phyloP scores from a whole-genome alignment of 2,329 filamentous ascomycete species.

The Ophiostoma triangulosporum region DNA sequence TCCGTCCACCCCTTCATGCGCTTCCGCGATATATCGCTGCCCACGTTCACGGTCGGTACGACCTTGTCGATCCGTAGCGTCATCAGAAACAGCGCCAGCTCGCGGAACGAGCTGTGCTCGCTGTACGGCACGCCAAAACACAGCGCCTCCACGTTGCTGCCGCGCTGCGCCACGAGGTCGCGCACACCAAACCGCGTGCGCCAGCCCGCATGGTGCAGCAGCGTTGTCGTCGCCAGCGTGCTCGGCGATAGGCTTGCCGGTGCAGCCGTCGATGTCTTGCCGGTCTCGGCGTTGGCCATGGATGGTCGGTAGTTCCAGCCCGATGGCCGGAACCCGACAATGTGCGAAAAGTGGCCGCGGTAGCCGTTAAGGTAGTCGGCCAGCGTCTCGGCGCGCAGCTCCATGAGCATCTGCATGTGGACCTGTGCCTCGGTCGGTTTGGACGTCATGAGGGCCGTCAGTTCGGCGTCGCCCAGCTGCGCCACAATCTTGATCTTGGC shows the following conservation, averaged over 20 bases:
- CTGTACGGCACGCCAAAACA: slow-evolving; percentile 94
- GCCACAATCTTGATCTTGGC: slow-evolving; percentile 73
- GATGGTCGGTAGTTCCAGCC: slow-evolving; percentile 81
- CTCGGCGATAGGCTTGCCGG: slow-evolving; percentile 36
- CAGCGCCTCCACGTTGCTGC: slow-evolving; percentile 66
- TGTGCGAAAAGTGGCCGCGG: slow-evolving; percentile 67
- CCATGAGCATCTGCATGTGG: slow-evolving; percentile 94
- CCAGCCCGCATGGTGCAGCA: slow-evolving; percentile 55
- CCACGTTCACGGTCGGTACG: slow-evolving; percentile 83
- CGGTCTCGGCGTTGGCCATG: not conserved
- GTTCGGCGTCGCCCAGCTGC: slow-evolving; percentile 74
- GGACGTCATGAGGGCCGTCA: slow-evolving; percentile 62
- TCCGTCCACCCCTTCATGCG: slow-evolving; percentile 55
- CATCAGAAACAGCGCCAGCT: slow-evolving; percentile 88
- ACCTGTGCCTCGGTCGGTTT: slow-evolving; percentile 80
- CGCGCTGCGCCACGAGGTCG: slow-evolving; percentile 69
- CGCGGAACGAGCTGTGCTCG: slow-evolving; percentile 89
- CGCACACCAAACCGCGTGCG: slow-evolving; percentile 54
- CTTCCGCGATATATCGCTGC: slow-evolving; percentile 40
- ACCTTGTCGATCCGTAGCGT: slow-evolving; percentile 75
- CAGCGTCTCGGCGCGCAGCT: slow-evolving; percentile 82
- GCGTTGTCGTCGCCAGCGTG: slow-evolving; percentile 34
- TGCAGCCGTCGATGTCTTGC: slow-evolving; percentile 30
- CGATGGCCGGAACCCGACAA: slow-evolving; percentile 82
- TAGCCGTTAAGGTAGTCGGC: slow-evolving; percentile 75